phyloP scores from a whole-genome alignment of 441 rosid species.

The Lepidium campestre region DNA sequence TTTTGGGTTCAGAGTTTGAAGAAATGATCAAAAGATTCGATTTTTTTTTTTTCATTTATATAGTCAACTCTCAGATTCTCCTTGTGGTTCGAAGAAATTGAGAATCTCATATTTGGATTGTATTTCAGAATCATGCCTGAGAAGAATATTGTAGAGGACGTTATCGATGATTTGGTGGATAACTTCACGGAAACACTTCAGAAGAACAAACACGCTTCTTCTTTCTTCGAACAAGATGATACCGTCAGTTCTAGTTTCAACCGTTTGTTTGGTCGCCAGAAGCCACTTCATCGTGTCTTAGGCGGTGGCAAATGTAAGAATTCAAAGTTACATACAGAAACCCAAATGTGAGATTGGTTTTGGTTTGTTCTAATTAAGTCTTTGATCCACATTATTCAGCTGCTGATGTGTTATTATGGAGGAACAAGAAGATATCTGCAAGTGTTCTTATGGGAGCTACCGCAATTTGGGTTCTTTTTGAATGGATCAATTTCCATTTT shows the following conservation, averaged over 20 bases:
- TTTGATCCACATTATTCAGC: slow-evolving; percentile 38
- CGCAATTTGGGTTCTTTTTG: slow-evolving; percentile 82
- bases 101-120: not conserved
- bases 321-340: not conserved
- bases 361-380: slow-evolving; percentile 6
- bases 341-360: not conserved
- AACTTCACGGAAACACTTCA: slow-evolving; percentile 50
- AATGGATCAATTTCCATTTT: slow-evolving; percentile 90
- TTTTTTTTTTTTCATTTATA: not conserved
- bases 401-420: slow-evolving; percentile 99
- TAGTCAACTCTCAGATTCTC: slow-evolving; percentile 1
- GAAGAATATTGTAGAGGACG: slow-evolving; percentile 51
- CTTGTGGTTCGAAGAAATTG: not conserved
- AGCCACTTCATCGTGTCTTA: slow-evolving; percentile 61
- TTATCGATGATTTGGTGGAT: slow-evolving; percentile 56
- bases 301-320: slow-evolving; percentile 84
- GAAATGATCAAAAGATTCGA: slow-evolving; percentile 1
- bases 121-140: slow-evolving; percentile 57
- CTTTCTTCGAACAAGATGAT: slow-evolving; percentile 61
- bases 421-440: slow-evolving; percentile 96
- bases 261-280: slow-evolving; percentile 75
- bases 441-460: slow-evolving; percentile 71
- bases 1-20: not conserved
- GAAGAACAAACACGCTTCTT: slow-evolving; percentile 57
- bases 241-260: slow-evolving; percentile 52